These are phyloP conservation scores for Colletotrichum godetiae DNA, from an alignment of 2,329 filamentous ascomycete species.

Conservation along the genomic window DNA sequence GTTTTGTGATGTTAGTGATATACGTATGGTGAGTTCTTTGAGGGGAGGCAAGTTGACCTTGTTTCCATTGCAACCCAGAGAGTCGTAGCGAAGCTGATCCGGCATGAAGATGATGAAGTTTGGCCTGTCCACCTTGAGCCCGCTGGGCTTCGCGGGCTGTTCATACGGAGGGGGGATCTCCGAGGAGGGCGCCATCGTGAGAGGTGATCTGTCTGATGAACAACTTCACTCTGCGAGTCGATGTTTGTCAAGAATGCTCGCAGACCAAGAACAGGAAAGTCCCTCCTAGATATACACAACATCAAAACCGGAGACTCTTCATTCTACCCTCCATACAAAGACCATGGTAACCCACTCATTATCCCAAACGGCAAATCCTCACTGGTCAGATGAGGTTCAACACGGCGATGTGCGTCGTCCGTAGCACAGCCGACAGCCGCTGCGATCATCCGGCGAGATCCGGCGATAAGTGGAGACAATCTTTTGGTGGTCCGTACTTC, in stretches of 20 bases:
- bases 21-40: neutral
- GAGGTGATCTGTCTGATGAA: neutral
- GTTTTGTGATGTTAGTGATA: neutral
- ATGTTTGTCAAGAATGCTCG: neutral
- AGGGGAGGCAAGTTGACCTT: neutral
- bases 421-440: constrained; percentile 22
- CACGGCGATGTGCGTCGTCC: neutral
- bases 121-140: constrained; percentile 38
- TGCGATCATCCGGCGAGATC: constrained; percentile 21
- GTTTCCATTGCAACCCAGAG: constrained; percentile 49
- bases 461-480: neutral
- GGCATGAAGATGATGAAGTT: constrained; percentile 60
- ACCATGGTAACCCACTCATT: neutral
- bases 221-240: neutral
- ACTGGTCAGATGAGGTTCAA: constrained; percentile 5
- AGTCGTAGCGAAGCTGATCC: constrained; percentile 58
- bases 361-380: neutral
- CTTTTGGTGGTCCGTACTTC: neutral
- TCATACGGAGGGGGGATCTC: constrained; percentile 17
- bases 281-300: constrained; percentile 6
- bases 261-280: neutral
- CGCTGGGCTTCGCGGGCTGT: constrained; percentile 29
- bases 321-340: neutral
- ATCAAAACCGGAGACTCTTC: neutral
- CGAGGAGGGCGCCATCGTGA: constrained; percentile 6